Base-by-base conservation (phyloP, 331 rosid genomes). In the Erythrophleum ivorense region DNA sequence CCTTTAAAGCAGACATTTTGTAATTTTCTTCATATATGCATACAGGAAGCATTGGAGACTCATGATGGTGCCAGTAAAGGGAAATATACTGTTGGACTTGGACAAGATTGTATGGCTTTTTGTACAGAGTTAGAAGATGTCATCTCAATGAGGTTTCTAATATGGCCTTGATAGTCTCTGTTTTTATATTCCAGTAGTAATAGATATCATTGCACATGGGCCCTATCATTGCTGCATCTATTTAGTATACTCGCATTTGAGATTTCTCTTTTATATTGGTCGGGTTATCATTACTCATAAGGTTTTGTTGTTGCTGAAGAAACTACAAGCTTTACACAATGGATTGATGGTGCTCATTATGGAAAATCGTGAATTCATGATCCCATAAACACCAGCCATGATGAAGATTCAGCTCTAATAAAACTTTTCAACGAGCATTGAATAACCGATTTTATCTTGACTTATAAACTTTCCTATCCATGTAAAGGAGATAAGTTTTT, bases 91-190 rank as follows among this genome's bases (percentile, higher is more conserved):
- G 91, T 93, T 31, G 97, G 96, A 73, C 91, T 93, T 1, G 97
- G 97, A 69, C 97, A 93, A 77, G 97, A 93, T 84, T 89, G 95
- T 88, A 86, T 93, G 97, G 94, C 91, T 6, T 93, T 93, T 81
- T 93, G 97, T 46, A 78, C 97, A 2, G 97, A 93, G 34, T 81
- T 91, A 40, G 97, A 93, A 88, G 97, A 93, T 86, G 96, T 93
- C 86, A 93, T 93, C 88, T 93, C 97, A 7, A 93, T 91, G 97
- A 91, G 97, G 97, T 93, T 77, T 66, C 77, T 40, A 53, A 70
- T 79, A 52, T 68, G 64, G 45, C 73, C 78, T 19, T 60, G 14
- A 46, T 78, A 57, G 41, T 64, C 64, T 63, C 79, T 71, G 55
- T 12, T 72, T 78, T 74, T 19, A 33, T 77, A 18, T 49, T 80